Percentiles rank a stretch among this genome's conserved stretches.
phyloP scores from a whole-genome alignment of 495 filamentous ascomycete genomes.

The Penicillium robsamsonii region DNA sequence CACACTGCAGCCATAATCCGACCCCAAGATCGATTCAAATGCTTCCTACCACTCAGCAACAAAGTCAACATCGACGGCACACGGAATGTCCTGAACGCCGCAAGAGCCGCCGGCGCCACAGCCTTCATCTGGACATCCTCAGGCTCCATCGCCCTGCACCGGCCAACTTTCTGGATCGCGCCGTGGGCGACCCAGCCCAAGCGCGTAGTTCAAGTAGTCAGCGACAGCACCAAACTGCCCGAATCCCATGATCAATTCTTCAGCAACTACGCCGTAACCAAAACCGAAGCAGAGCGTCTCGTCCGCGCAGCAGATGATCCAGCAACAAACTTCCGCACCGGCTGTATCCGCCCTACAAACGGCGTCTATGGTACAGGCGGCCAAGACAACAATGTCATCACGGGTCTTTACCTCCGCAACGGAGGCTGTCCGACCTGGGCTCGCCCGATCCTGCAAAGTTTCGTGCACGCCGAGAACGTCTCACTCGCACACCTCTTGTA shows the following conservation, averaged over 20 bases:
- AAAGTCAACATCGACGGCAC: constrained; percentile 58
- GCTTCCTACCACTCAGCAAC: constrained; percentile 43
- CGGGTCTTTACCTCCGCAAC: constrained; percentile 33
- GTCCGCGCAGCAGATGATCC: constrained; percentile 47
- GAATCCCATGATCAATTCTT: constrained; percentile 50
- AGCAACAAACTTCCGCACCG: constrained; percentile 49
- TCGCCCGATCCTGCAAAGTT: constrained; percentile 50
- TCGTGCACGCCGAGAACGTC: constrained; percentile 57
- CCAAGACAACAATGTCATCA: constrained; percentile 46
- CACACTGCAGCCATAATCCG: constrained; percentile 57
- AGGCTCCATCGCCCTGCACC: constrained; percentile 46
- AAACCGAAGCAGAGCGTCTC: constrained; percentile 52
- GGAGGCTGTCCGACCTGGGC: constrained; percentile 48
- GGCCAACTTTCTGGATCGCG: constrained; percentile 46
- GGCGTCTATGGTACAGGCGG: constrained; percentile 58
- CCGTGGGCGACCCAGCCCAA: constrained; percentile 46
- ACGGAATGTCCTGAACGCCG: constrained; percentile 47
- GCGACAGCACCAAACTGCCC: constrained; percentile 47
- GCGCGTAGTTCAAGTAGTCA: constrained; percentile 43
- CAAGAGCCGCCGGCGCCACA: constrained; percentile 44
- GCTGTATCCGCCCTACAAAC: constrained; percentile 56
- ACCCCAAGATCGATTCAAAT: constrained; percentile 45
- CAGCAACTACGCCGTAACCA: constrained; percentile 54
- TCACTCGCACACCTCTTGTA: constrained; percentile 59
- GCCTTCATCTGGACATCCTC: constrained; percentile 58